Base-by-base conservation (phyloP, 2,329 filamentous ascomycete genomes). In the Metarhizium robertsii region DNA sequence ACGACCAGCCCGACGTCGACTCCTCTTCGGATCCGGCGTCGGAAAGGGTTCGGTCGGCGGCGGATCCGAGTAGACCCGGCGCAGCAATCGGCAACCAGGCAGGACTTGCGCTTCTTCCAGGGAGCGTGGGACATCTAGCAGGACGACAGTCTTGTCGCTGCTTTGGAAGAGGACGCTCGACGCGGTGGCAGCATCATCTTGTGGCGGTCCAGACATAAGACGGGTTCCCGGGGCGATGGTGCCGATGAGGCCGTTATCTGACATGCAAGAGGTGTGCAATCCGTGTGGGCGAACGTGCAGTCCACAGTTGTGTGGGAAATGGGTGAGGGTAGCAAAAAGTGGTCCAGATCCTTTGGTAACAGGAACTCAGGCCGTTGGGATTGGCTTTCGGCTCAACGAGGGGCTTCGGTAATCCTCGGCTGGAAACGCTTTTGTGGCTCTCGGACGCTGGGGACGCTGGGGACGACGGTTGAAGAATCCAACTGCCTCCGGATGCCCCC, bases 71-170 rank as follows among this genome's bases (percentile, higher is more conserved):
- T 78, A 60, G 50, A 83, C 69, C 55, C 73, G 72, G 52, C 72
- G 70, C 51, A 59, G 57, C 54, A 71, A 67, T 25, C 61, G 57
- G 38, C 73, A 62, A 34, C 68, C 69, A 6, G 71, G 65, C 13
- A 72, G 71, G 38, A 77, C 75, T 69, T 91, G 88, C 18, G 81
- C 82, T 57, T 81, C 75, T 60, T 87, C 84, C 43, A 91, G 79
- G 2, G 88, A 88, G 18, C 75, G 73, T 29, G 88, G 87, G 49
- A 90, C 80, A 63, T 92, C 88, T 53, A 91, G 67, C 30, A 90
- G 67, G 25, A 81, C 73, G 53, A 85, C 69, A 49, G 78, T 74
- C 51, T 70, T 64, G 61, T 70, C 65, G 5, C 50, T 43, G 59
- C 57, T 68, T 51, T 66, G 62, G 57, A 65, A 73, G 53, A 74